These are phyloP conservation scores for Sclerotinia glacialis DNA, from an alignment of 2,329 filamentous ascomycete species.

Conservation along the genomic window DNA sequence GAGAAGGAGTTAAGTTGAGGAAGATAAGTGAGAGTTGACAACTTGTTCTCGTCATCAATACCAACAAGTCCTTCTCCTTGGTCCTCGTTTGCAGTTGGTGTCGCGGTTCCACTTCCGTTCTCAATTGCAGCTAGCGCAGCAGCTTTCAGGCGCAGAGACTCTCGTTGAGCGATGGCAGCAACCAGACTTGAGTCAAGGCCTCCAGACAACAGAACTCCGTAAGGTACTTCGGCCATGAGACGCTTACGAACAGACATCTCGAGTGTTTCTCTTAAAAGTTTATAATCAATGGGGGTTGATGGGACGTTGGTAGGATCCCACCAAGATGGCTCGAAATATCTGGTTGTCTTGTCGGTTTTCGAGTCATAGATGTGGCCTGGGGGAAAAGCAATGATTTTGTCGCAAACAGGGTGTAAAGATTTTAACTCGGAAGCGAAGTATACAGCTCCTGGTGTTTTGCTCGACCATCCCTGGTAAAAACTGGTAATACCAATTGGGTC, in stretches of 20 bases:
- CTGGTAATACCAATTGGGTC: conserved; percentile 97
- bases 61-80: conserved; percentile 76
- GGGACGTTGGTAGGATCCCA: conserved; percentile 81
- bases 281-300: conserved; percentile 77
- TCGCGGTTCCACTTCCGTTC: conserved; percentile 44
- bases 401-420: conserved; percentile 87
- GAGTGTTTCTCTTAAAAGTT: conserved; percentile 73
- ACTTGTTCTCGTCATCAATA: conserved; percentile 87
- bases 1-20: conserved; percentile 98
- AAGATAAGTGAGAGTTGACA: conserved; percentile 86
- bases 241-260: conserved; percentile 94
- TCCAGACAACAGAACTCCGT: conserved; percentile 91
- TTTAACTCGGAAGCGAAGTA: conserved; percentile 99
- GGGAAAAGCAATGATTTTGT: conserved; percentile 91
- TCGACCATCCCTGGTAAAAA: conserved; percentile 93
- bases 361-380: conserved; percentile 97
- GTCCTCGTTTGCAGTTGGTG: conserved; percentile 53
- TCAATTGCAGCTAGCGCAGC: conserved; percentile 50
- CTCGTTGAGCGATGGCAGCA: conserved; percentile 90
- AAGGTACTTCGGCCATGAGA: conserved; percentile 97
- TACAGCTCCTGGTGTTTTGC: conserved; percentile 74
- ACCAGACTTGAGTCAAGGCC: conserved; percentile 95
- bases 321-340: conserved; percentile 92
- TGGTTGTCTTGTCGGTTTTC: conserved; percentile 75
- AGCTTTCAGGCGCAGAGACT: conserved; percentile 75